A percentile compares a stretch with the other conserved stretches of the same genome.
Evolutionary conservation across 2,329 filamentous ascomycete species (phyloP).

Genomic region (Phoma sp.): DNA sequence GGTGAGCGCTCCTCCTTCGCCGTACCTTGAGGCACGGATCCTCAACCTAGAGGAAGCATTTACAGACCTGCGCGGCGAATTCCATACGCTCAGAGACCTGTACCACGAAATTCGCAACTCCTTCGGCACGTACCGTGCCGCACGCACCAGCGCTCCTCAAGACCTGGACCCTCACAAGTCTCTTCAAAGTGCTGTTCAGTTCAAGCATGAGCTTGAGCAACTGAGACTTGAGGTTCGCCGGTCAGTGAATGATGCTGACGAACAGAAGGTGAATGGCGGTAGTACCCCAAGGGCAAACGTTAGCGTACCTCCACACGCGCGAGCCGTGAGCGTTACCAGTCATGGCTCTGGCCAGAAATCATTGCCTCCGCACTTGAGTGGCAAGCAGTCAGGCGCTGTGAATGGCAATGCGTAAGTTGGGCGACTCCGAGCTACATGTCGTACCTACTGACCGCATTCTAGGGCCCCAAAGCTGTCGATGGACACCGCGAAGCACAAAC

Average conservation of each 20-base stretch:
- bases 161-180: conserved; percentile 16
- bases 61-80: conserved; percentile 19
- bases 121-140: conserved; percentile 28
- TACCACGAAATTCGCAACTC: conserved; percentile 26
- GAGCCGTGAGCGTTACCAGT: conserved; percentile 7
- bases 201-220: conserved; percentile 27
- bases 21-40: conserved; percentile 28
- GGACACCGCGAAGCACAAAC: conserved; percentile 10
- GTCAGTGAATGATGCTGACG: conserved; percentile 18
- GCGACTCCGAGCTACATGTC: too few relatives aligned
- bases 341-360: conserved; percentile 17
- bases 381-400: neutral
- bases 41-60: conserved; percentile 28
- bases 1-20: conserved; percentile 21
- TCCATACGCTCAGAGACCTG: conserved; percentile 25
- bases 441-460: neutral
- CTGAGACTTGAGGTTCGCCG: conserved; percentile 18
- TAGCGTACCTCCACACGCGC: conserved; percentile 16
- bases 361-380: conserved; percentile 28
- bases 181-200: conserved; percentile 19
- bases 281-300: conserved; percentile 8
- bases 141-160: conserved; percentile 26
- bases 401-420: conserved; percentile 11
- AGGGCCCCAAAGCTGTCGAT: conserved; percentile 5
- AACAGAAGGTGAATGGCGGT: conserved; percentile 16